Evolutionary conservation across 176 grass and related monocot species (phyloP).

Genomic region (Olyra latifolia): DNA sequence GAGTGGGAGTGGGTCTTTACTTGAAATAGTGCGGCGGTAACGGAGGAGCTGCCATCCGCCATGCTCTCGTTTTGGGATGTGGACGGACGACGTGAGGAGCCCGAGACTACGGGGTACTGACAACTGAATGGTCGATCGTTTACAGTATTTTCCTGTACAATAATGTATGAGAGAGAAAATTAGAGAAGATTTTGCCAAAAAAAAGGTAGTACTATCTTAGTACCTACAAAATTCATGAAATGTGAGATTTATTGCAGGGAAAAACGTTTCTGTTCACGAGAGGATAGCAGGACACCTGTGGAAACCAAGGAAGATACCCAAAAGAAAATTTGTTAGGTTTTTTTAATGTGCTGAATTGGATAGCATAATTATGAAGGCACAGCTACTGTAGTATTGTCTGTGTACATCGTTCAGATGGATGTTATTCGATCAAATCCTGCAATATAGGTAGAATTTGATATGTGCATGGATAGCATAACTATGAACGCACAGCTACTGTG

Average conservation of each 20-base stretch:
- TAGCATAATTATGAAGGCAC: neutral
- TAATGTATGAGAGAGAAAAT: slow-evolving; percentile 23
- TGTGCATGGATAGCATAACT: neutral
- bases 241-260: neutral
- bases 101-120: too few species aligned
- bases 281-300: neutral
- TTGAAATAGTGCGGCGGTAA: slow-evolving; percentile 34
- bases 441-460: neutral
- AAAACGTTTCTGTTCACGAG: neutral
- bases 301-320: neutral
- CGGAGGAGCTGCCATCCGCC: slow-evolving; percentile 21
- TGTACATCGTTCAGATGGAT: too few species aligned
- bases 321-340: neutral
- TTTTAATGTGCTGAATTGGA: neutral
- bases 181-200: neutral
- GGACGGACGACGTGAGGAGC: neutral
- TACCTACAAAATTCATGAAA: neutral
- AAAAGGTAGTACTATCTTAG: too few species aligned
- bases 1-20: slow-evolving; percentile 33
- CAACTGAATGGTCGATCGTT: neutral
- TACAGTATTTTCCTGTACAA: neutral
- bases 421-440: neutral
- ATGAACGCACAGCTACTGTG: neutral
- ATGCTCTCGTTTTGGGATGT: neutral
- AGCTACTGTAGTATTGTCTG: too few species aligned